Evolutionary conservation across 441 rosid genomes (phyloP).

Genomic region (Erodium chrysanthum): DNA sequence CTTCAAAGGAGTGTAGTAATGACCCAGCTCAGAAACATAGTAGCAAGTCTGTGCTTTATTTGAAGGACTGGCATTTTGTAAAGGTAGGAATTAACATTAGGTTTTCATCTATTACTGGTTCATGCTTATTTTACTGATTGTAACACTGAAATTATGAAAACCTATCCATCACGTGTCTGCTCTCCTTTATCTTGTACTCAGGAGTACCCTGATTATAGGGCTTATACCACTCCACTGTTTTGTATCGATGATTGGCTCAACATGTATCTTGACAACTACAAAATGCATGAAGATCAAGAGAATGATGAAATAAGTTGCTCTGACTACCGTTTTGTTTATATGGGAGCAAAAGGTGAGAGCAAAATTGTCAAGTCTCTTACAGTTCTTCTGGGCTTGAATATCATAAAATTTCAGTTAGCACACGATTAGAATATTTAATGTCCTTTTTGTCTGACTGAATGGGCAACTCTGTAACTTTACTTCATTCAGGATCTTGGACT

Average conservation of each 20-base stretch:
- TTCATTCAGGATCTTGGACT: slow-evolving; percentile 82
- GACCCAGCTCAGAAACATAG: slow-evolving; percentile 16
- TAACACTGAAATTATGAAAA: not conserved
- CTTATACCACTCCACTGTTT: slow-evolving; percentile 53
- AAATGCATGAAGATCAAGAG: slow-evolving; percentile 59
- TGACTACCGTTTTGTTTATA: slow-evolving; percentile 90
- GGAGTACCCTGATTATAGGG: slow-evolving; percentile 80
- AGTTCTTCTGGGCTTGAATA: slow-evolving; percentile 14
- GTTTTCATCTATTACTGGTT: not conserved
- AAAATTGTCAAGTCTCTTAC: slow-evolving; percentile 14
- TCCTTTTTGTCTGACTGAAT: slow-evolving; percentile 9
- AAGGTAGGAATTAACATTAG: slow-evolving; percentile 34
- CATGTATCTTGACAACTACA: slow-evolving; percentile 59
- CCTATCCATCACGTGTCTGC: slow-evolving; percentile 1
- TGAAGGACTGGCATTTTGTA: slow-evolving; percentile 96
- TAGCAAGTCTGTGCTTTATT: slow-evolving; percentile 43
- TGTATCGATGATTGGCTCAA: slow-evolving; percentile 93
- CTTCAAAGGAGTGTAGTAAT: slow-evolving; percentile 14
- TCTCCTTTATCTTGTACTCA: slow-evolving; percentile 24
- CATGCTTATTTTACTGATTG: not conserved
- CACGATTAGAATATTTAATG: not conserved
- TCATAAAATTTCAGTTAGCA: not conserved
- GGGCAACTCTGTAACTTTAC: slow-evolving; percentile 13
- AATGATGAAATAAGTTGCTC: slow-evolving; percentile 62
- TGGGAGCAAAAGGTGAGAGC: slow-evolving; percentile 84